Conservation (phyloP, 495 filamentous ascomycete genomes). For the Evansstolkia leycettana region DNA sequence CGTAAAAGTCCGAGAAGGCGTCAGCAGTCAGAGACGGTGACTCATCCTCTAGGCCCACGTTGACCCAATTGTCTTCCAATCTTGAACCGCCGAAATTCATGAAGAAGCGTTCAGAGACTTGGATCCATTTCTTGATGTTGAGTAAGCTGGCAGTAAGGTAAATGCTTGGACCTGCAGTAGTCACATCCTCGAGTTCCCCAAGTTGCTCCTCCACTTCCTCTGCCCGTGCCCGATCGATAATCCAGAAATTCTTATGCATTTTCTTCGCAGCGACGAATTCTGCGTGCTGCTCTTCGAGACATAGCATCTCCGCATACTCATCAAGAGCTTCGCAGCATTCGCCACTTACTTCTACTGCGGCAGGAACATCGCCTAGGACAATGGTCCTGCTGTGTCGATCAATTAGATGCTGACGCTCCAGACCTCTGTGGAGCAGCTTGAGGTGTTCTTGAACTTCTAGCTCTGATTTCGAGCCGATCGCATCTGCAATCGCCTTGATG, state of each 20-base stretch:
- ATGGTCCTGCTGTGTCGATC: constrained; percentile 12
- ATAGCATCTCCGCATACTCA: constrained; percentile 47
- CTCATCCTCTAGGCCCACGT: constrained; percentile 32
- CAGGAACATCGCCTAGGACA: constrained; percentile 40
- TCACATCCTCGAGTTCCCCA: constrained; percentile 8
- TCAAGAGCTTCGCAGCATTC: constrained; percentile 57
- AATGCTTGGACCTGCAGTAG: constrained; percentile 18
- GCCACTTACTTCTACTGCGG: constrained; percentile 61
- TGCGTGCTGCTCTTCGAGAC: constrained; percentile 40
- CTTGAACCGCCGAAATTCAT: constrained; percentile 55
- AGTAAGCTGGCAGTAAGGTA: constrained; percentile 46
- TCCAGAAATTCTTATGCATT: constrained; percentile 44
- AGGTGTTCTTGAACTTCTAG: constrained; percentile 64
- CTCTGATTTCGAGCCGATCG: constrained; percentile 58
- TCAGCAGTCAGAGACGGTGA: constrained; percentile 52
- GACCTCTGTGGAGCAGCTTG: constrained; percentile 40
- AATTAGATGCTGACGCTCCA: constrained; percentile 19
- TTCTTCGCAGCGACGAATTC: constrained; percentile 42
- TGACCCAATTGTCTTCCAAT: constrained; percentile 54
- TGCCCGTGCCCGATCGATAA: constrained; percentile 35
- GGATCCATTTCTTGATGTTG: constrained; percentile 45
- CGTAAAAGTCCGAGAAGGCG: constrained; percentile 63
- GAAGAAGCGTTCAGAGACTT: constrained; percentile 53
- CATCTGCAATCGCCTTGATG: constrained; percentile 43
- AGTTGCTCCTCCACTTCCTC: constrained; percentile 22